phyloP scores from a whole-genome alignment of 1,284 basidiomycete species.

The Cutaneotrichosporon sp. region DNA sequence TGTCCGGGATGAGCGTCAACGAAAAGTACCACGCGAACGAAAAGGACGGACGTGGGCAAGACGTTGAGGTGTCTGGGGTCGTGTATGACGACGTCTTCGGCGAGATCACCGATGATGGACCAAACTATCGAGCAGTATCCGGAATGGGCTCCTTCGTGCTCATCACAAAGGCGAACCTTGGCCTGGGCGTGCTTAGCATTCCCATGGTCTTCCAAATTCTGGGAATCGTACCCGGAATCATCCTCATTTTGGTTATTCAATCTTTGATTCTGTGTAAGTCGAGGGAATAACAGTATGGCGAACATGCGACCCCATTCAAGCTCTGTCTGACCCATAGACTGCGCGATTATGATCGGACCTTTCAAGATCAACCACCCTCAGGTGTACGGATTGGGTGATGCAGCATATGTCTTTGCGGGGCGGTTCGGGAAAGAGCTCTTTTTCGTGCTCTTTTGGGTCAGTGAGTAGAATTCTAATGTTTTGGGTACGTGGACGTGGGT shows the following conservation, averaged over 20 bases:
- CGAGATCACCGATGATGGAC: conserved; percentile 20
- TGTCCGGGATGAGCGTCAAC: too few species aligned
- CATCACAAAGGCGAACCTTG: conserved; percentile 33
- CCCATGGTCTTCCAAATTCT: conserved; percentile 30
- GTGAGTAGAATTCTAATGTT: neutral
- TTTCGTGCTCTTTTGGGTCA: conserved; percentile 18
- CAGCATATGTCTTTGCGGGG: conserved; percentile 25
- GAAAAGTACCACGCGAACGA: too few species aligned
- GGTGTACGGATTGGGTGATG: conserved; percentile 28
- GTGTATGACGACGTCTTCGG: conserved; percentile 34
- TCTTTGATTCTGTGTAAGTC: conserved; percentile 27
- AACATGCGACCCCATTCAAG: too few species aligned
- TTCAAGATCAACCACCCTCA: conserved; percentile 27
- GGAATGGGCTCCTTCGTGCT: conserved; percentile 18
- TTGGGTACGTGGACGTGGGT: too few species aligned
- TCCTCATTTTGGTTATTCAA: conserved; percentile 29
- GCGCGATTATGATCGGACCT: conserved; percentile 13
- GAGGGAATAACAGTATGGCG: too few species aligned
- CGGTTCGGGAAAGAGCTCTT: conserved; percentile 24
- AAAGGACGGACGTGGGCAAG: too few species aligned
- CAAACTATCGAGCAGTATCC: conserved; percentile 28
- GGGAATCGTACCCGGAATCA: conserved; percentile 34
- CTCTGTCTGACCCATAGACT: too few species aligned
- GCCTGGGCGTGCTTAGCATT: conserved; percentile 34
- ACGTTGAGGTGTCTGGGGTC: too few species aligned